Evolutionary conservation across 345 rosid genomes (phyloP).

Genomic region (Alliaria petiolata): DNA sequence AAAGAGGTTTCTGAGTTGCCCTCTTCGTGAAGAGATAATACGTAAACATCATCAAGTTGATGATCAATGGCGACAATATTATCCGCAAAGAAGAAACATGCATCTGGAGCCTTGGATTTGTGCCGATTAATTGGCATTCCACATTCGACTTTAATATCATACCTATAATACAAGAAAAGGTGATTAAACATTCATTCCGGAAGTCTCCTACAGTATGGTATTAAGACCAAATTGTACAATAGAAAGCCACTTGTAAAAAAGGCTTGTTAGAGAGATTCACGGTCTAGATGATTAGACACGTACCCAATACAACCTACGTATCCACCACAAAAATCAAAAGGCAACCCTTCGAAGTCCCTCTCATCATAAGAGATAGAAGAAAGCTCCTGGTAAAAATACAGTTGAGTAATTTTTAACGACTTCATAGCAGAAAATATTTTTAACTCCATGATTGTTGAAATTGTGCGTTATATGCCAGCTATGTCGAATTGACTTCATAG

Average conservation of each 20-base stretch:
- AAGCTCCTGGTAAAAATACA: constrained; percentile 57
- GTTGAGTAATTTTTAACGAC: neutral
- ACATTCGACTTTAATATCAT: constrained; percentile 90
- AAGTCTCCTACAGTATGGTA: neutral
- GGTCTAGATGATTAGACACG: constrained; percentile 25
- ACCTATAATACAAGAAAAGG: constrained; percentile 43
- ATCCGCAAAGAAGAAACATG: constrained; percentile 88
- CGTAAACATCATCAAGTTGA: constrained; percentile 57
- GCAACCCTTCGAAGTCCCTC: constrained; percentile 74
- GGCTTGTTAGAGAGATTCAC: neutral
- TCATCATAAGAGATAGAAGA: constrained; percentile 53
- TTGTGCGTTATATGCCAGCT: neutral
- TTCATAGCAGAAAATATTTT: neutral
- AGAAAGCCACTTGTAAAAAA: neutral
- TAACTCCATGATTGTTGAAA: neutral
- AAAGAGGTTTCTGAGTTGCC: constrained; percentile 37
- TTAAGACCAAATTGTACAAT: neutral
- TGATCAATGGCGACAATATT: constrained; percentile 75
- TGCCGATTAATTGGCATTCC: constrained; percentile 60
- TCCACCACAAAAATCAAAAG: constrained; percentile 92
- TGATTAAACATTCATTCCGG: neutral
- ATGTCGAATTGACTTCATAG: neutral
- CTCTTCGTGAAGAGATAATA: constrained; percentile 59
- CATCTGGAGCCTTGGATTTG: constrained; percentile 86
- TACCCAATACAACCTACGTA: constrained; percentile 93